Base-by-base conservation (phyloP, 208 protist genomes). In the Trypanosoma brucei region DNA sequence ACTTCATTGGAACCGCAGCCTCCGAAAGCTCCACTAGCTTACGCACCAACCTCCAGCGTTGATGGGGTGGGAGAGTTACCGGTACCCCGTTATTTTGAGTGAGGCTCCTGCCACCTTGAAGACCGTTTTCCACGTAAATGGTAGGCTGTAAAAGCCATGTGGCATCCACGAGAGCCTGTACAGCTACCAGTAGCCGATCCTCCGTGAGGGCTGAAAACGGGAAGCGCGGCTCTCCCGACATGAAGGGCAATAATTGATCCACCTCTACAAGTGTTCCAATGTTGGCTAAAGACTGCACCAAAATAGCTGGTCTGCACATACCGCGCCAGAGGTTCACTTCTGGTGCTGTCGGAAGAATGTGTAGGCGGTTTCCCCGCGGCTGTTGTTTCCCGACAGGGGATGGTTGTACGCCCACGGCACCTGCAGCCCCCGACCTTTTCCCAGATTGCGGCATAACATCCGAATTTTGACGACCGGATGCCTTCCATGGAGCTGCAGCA, bases 1-100 rank as follows among this genome's bases (percentile, higher is more conserved):
- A 48, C 44, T 67, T 69, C 62, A 80, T 62, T 1, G 83, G 83
- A 35, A 93, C 68, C 1, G 86, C 83, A 0, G 81, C 74, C 50
- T 93, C 83, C 55, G 79, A 65, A 9, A 90, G 59, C 39, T 64
- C 46, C 51, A 81, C 70, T 9, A 93, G 66, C 7, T 80, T 80
- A 37, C 76, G 58, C 36, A 76, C 57, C 37, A 66, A 73, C 13
- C 60, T 40, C 52, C 53, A 55, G 37, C 14, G 49, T 46, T 65
- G 3, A 11, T 46, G 11, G 22, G 22, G 22, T 22, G 22, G 22
- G 22, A 22, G 22, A 22, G 22, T 22, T 22, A 22, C 22, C 22
- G 22, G 22, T 22, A 22, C 22, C 22, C 22, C 22, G 22, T 22
- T 22, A 22, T 22, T 22, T 22, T 22, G 22, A 22, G 22, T 22